Percentiles rank a stretch among this genome's conserved stretches.
Conservation (phyloP, 768 basidiomycete genomes). For the Hygrophoropsis aurantiaca region DNA sequence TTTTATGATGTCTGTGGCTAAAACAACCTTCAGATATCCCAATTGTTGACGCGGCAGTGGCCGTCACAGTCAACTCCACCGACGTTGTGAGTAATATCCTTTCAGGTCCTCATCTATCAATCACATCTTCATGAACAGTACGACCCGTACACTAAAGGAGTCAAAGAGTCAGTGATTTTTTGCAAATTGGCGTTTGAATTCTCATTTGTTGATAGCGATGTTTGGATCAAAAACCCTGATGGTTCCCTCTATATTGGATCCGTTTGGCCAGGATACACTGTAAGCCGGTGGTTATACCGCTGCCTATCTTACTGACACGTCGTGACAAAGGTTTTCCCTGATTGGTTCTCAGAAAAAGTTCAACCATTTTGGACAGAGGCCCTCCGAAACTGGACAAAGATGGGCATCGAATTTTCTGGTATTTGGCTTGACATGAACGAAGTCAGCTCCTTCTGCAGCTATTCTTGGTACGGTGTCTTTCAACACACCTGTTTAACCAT, state of each 20-base stretch:
- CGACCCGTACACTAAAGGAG: constrained; percentile 62
- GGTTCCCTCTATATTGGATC: constrained; percentile 65
- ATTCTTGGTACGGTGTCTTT: constrained; percentile 40
- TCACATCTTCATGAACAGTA: constrained; percentile 43
- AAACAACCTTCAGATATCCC: constrained; percentile 47
- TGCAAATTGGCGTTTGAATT: background rate
- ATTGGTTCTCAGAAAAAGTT: constrained; percentile 51
- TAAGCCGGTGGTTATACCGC: constrained; percentile 21
- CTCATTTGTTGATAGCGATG: constrained; percentile 36
- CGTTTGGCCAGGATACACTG: constrained; percentile 75
- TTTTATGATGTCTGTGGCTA: background rate
- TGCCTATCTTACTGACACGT: background rate
- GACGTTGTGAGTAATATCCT: constrained; percentile 46
- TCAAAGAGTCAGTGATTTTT: constrained; percentile 44
- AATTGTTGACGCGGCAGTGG: constrained; percentile 61
- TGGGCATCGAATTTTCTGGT: constrained; percentile 49
- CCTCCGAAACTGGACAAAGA: constrained; percentile 46
- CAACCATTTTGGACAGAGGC: constrained; percentile 55
- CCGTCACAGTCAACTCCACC: constrained; percentile 50
- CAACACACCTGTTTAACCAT: background rate
- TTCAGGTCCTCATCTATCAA: background rate
- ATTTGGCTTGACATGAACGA: constrained; percentile 69
- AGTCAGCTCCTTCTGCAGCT: constrained; percentile 57
- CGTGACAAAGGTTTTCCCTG: constrained; percentile 44
- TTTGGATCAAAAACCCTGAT: constrained; percentile 70